Conservation (phyloP, 2,329 filamentous ascomycete genomes). For the Cladosporium sp. region DNA sequence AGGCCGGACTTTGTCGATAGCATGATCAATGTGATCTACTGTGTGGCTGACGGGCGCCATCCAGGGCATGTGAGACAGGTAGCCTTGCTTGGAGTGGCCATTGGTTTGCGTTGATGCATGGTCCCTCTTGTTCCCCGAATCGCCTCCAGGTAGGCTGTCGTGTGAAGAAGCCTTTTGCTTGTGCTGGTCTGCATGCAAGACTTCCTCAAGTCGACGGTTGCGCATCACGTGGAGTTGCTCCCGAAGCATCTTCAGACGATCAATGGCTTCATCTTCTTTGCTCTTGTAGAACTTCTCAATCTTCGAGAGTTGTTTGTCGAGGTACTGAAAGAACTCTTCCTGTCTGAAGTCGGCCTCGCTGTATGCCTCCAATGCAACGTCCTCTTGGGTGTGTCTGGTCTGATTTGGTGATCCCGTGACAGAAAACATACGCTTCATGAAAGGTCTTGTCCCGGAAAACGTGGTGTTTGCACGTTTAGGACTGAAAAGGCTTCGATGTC, state of each 20-base stretch:
- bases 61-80: slow-evolving; percentile 20
- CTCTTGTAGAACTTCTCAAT: slow-evolving; percentile 84
- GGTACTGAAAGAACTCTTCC: slow-evolving; percentile 80
- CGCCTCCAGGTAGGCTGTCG: background rate
- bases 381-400: slow-evolving; percentile 26
- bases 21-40: slow-evolving; percentile 13
- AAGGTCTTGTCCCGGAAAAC: slow-evolving; percentile 22
- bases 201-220: slow-evolving; percentile 71
- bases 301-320: slow-evolving; percentile 83
- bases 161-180: slow-evolving; percentile 23
- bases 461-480: slow-evolving; percentile 39
- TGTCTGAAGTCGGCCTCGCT: slow-evolving; percentile 68
- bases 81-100: background rate
- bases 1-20: slow-evolving; percentile 32
- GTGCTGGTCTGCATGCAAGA: slow-evolving; percentile 47
- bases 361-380: slow-evolving; percentile 50
- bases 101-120: background rate
- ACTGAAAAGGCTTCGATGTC: background rate
- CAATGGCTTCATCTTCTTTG: slow-evolving; percentile 81
- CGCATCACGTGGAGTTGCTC: slow-evolving; percentile 92
- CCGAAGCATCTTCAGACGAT: slow-evolving; percentile 65
- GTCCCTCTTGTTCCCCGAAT: background rate
- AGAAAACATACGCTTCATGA: slow-evolving; percentile 24
- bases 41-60: slow-evolving; percentile 39
- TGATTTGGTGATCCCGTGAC: slow-evolving; percentile 18